A percentile compares a stretch with the other conserved stretches of the same genome.
phyloP scores from a whole-genome alignment of 805 yeast species.

The Starmerella floricola region DNA sequence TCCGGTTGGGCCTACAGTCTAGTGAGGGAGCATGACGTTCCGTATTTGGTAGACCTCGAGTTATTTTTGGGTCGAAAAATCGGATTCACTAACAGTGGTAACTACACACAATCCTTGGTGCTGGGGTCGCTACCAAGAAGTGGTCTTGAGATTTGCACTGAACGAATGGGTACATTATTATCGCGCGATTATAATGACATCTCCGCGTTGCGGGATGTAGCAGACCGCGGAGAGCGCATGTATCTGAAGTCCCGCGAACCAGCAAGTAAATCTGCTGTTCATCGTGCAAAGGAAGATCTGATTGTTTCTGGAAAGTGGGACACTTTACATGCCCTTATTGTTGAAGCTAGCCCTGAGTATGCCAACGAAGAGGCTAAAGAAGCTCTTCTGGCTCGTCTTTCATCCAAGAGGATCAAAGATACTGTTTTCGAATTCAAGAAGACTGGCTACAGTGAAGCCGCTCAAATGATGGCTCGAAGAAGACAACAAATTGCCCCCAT shows the following conservation, averaged over 20 bases:
- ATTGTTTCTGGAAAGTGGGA: constrained; percentile 54
- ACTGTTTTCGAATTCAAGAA: constrained; percentile 87
- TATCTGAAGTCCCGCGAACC: constrained; percentile 75
- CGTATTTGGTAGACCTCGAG: constrained; percentile 82
- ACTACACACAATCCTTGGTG: constrained; percentile 63
- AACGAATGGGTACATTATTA: constrained; percentile 51
- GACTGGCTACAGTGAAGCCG: constrained; percentile 39
- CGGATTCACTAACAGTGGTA: constrained; percentile 36
- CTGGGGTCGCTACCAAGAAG: constrained; percentile 72
- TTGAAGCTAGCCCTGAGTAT: constrained; percentile 39
- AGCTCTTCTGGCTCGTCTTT: constrained; percentile 62
- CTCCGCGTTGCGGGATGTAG: constrained; percentile 50
- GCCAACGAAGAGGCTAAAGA: constrained; percentile 61
- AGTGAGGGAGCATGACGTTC: constrained; percentile 71
- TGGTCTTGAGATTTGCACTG: constrained; percentile 59
- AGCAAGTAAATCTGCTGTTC: constrained; percentile 77
- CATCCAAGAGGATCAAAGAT: constrained; percentile 61
- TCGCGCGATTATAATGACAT: constrained; percentile 53
- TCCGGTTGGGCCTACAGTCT: constrained; percentile 95
- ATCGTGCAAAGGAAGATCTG: constrained; percentile 68
- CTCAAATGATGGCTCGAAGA: constrained; percentile 74
- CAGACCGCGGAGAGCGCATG: constrained; percentile 76
- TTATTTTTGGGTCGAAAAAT: constrained; percentile 77
- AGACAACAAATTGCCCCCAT: constrained; percentile 81
- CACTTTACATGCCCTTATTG: constrained; percentile 63